Conservation (phyloP, 257 asterid species). For the Paraleonurus japonicus region DNA sequence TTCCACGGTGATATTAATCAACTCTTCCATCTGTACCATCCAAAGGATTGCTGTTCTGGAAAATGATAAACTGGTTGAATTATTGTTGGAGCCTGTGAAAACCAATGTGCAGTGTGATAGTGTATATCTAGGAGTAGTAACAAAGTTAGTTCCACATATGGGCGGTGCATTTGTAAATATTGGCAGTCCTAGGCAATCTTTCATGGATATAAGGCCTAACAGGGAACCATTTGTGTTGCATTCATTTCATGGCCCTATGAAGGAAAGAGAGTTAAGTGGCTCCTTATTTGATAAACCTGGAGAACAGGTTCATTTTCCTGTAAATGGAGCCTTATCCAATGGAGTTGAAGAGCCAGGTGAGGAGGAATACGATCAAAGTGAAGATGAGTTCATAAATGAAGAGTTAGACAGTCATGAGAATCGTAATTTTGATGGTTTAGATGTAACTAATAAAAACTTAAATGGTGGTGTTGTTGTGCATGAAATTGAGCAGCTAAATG, state of each 20-base stretch:
- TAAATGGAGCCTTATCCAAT: slow-evolving; percentile 37
- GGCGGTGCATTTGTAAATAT: slow-evolving; percentile 97
- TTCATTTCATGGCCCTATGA: slow-evolving; percentile 42
- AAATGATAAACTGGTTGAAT: slow-evolving; percentile 76
- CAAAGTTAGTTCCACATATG: slow-evolving; percentile 89
- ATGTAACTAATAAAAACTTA: slow-evolving; percentile 46
- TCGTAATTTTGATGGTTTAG: slow-evolving; percentile 42
- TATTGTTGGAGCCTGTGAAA: slow-evolving; percentile 92
- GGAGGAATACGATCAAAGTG: slow-evolving; percentile 62
- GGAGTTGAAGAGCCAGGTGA: slow-evolving; percentile 58
- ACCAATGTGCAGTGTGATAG: slow-evolving; percentile 87
- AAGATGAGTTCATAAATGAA: slow-evolving; percentile 56
- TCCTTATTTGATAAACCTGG: slow-evolving; percentile 34
- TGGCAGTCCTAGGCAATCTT: slow-evolving; percentile 79
- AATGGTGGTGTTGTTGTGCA: slow-evolving; percentile 55
- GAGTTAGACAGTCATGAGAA: slow-evolving; percentile 52
- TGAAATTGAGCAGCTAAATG: slow-evolving; percentile 40
- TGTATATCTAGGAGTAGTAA: slow-evolving; percentile 81
- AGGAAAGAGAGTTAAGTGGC: slow-evolving; percentile 47
- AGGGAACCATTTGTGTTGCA: slow-evolving; percentile 71
- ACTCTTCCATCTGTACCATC: slow-evolving; percentile 91
- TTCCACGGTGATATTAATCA: slow-evolving; percentile 77
- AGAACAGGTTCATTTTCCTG: slow-evolving; percentile 42
- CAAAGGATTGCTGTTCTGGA: slow-evolving; percentile 96
- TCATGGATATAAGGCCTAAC: slow-evolving; percentile 75